Base-by-base conservation (phyloP, 2,329 filamentous ascomycete genomes). In the Stromatinia cepivora region DNA sequence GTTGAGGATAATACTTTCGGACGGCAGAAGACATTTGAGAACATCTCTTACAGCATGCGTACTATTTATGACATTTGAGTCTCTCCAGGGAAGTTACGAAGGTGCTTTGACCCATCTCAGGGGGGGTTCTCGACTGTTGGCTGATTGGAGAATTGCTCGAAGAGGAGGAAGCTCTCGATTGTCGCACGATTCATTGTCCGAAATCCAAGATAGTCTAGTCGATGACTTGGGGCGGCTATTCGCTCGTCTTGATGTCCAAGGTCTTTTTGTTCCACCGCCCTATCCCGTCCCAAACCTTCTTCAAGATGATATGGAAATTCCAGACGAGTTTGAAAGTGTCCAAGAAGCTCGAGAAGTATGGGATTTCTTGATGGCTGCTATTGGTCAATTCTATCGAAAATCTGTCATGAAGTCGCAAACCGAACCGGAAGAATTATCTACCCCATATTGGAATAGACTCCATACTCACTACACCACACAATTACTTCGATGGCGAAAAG, bases 141-240 rank as follows among this genome's bases (percentile, higher is more conserved):
- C 76, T 25, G 76, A 78, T 50, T 78, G 76, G 76, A 73, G 76
- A 66, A 76, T 75, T 31, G 76, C 76, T 46, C 72, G 76, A 11
- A 71, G 75, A 56, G 76, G 76, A 4, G 71, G 73, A 70, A 74
- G 73, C 52, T 75, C 74, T 13, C 65, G 75, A 42, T 63, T 78
- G n/a, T 78, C 76, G 25, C 76, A 78, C 57, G 76, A 78, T 65
- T 78, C 76, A 7, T 70, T 77, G 31, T 78, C 76, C 3, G 75
- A 78, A 48, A 77, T 78, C 62, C 76, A 78, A 59, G 76, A 78
- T 71, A 76, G 75, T 45, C 65, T 78, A 17, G 72, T 78, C 20
- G 76, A 78, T 70, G 76, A 78, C 66, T 70, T 78, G 17, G 76
- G 76, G 9, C 69, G 76, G 8, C 76, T 78, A 74, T 78, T 78